Evolutionary conservation across 2,329 filamentous ascomycete species (phyloP), one percentile per base, ranked within the genome.

Genomic region (Ophiostoma australiae): DNA sequence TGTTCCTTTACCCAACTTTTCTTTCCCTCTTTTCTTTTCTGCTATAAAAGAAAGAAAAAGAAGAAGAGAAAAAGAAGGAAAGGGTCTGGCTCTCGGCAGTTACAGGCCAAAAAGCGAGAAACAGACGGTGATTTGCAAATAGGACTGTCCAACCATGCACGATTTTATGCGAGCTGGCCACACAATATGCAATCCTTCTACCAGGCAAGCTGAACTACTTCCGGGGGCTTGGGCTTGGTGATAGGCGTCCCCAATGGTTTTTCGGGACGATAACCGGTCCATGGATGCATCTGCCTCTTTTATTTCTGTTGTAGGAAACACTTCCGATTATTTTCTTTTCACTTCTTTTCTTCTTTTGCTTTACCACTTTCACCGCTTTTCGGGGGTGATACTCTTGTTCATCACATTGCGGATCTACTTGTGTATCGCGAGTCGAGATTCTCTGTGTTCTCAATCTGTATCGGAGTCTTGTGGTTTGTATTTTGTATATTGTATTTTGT

Each of bases 201-300:
- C 58, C 27, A 63, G 58, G 23, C 27, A 33, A 63, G 58, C 58
- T 63, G 58, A 63, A 63, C 27, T 33, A 33, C 27, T 31, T 63
- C 58, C 58, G 58, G 27, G 23, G 58, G 27, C 58, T 66, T 37
- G 11, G 17, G 27, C 58, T 66, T 37, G 11, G 17, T 39, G 33
- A 66, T 37, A n/a, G 35, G 35, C 63, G 63, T 37, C 33, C 63
- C 33, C 63, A 65, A 37, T 65, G 61, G 61, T 65, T 65, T 31
- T 8, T 66, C 63, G 63, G 63, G 63, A 66, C n/a, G 63, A 37
- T 66, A 66, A n/a, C 63, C 63, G 63, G 33, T 17, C 7, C 63
- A 66, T 20, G 58, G 52, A 27, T 17, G 27, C 27, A 33, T 33
- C 4, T 6, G 17, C 20, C 52, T 63, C 23, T 63, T 31, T 20